phyloP scores from a whole-genome alignment of 805 yeast genomes.

The Saturnispora sekii region DNA sequence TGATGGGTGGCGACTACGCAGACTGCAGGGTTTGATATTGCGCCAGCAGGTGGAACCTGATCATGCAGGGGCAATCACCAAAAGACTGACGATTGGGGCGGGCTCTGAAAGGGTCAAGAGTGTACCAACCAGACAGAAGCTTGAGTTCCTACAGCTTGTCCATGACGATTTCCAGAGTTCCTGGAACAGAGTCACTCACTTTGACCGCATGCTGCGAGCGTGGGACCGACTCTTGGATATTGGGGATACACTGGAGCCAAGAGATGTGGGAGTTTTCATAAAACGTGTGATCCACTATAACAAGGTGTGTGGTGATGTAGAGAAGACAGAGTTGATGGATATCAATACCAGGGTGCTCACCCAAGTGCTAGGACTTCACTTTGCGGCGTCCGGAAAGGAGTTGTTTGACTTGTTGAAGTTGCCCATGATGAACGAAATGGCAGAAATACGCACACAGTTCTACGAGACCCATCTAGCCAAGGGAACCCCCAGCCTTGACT shows the following conservation, averaged over 20 bases:
- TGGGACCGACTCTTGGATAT: conserved; percentile 1
- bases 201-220: conserved; percentile 2
- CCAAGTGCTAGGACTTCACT: conserved; percentile 4
- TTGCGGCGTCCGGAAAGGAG: conserved; percentile 10
- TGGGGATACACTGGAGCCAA: not conserved
- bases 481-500: not conserved
- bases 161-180: conserved; percentile 7
- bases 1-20: not conserved
- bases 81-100: too few species aligned
- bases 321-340: conserved; percentile 1
- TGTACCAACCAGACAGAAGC: too few species aligned
- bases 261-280: conserved; percentile 9
- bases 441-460: conserved; percentile 1
- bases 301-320: not conserved
- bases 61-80: too few species aligned
- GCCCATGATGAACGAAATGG: not conserved
- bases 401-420: conserved; percentile 10
- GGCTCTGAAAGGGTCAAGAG: too few species aligned
- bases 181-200: conserved; percentile 4
- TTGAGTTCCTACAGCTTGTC: conserved; percentile 9
- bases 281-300: conserved; percentile 8
- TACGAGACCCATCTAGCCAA: not conserved
- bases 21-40: not conserved
- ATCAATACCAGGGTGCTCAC: conserved; percentile 3
- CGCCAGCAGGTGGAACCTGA: not conserved